Base-by-base conservation (phyloP, 1,284 basidiomycete genomes). In the Gastroboletus turbinatus region DNA sequence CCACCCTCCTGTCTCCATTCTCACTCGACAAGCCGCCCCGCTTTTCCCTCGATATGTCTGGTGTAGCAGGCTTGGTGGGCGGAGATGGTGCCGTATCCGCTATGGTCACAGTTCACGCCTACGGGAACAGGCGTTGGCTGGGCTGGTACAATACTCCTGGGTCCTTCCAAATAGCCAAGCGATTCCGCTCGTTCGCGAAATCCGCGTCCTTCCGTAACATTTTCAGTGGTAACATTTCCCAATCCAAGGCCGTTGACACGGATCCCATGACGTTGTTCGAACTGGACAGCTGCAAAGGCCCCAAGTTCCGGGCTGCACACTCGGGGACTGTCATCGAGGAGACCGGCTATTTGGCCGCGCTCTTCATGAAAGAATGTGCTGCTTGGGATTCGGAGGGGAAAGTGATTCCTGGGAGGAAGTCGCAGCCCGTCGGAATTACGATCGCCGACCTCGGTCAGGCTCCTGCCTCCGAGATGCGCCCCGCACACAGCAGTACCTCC, bases 141-240 rank as follows among this genome's bases (percentile, higher is more conserved):
- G 67, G 67, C 4, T 69, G 67, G 67, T 70, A 69, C 42, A 69
- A 69, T 27, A 60, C 60, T 2, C 67, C 68, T 9, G 68, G 68
- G 1, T 59, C 60, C 8, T 65, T 62, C 35, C 50, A 46, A 16
- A 50, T 70, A 5, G 66, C 58, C 29, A 56, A 61, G 39, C 57
- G 60, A 36, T 58, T 61, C 21, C 50, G 53, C n/a, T 55, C 44
- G 16, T 50, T 69, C 9, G 56, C 63, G 0, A 54, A 52, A 19
- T 63, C 60, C 8, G 40, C 46, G 3, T 39, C 61, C 5, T 43
- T 21, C 29, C 21, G 21, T 36, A 17, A n/a, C 38, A 38, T n/a
- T 9, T 35, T 38, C 21, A 16, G 21, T n/a, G 56, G 55, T 30
- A 45, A 53, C 27, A 35, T 48, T 9, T 57, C 50, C 40, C 50